phyloP scores from a whole-genome alignment of 495 filamentous ascomycete genomes.

The Aspergillus nidulans region DNA sequence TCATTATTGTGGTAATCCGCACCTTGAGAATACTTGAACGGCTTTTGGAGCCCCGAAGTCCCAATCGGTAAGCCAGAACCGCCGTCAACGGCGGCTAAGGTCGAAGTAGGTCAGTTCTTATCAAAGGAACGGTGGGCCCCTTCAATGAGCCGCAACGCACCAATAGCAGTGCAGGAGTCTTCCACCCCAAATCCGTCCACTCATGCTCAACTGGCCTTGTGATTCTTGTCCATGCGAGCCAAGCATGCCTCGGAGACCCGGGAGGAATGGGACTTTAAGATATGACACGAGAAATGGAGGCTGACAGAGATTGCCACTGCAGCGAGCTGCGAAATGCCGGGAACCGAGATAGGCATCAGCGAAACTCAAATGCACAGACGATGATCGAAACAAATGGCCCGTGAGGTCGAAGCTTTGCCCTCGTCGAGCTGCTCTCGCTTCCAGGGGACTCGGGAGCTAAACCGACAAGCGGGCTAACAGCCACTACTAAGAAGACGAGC shows the following conservation, averaged over 20 bases:
- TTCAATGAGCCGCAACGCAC: not conserved
- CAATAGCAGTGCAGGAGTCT: not conserved
- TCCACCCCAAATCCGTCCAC: not conserved
- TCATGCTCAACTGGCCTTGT: not conserved
- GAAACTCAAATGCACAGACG: conserved; percentile 4
- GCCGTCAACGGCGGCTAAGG: not conserved
- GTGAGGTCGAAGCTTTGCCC: conserved; percentile 4
- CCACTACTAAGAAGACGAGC: not conserved
- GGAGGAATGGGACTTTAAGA: not conserved
- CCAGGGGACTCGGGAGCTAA: not conserved
- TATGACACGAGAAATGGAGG: not conserved
- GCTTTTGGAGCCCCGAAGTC: not conserved
- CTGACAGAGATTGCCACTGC: not conserved
- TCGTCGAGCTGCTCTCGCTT: not conserved
- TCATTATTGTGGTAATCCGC: not conserved
- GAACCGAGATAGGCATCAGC: not conserved
- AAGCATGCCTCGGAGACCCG: not conserved
- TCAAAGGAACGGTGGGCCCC: conserved; percentile 9
- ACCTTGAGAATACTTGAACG: not conserved
- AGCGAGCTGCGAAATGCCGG: not conserved
- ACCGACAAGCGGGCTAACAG: not conserved
- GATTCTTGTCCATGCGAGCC: not conserved
- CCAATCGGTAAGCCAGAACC: not conserved
- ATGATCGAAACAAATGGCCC: conserved; percentile 3
- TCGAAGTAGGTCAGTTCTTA: not conserved